A percentile compares a stretch with the other conserved stretches of the same genome.
Conservation (phyloP, 768 basidiomycete genomes). For the Lactifluus piperatus region DNA sequence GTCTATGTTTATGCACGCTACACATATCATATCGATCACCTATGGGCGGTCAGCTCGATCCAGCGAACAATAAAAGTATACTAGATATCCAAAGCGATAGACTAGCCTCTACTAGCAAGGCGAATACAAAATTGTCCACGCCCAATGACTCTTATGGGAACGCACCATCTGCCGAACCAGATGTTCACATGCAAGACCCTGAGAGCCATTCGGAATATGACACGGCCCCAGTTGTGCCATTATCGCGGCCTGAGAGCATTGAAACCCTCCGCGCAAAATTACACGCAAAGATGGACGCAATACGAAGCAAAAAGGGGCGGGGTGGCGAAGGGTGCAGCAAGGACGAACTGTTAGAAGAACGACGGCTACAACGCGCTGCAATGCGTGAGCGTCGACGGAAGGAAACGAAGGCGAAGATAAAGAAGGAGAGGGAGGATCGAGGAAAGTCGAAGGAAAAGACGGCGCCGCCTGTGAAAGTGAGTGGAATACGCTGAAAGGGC, state of each 20-base stretch:
- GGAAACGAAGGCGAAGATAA: conserved; percentile 78
- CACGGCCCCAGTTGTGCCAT: conserved; percentile 39
- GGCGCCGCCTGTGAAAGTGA: conserved; percentile 47
- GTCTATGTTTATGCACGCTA: neutral
- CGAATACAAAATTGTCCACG: conserved; percentile 40
- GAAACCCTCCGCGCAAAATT: conserved; percentile 59
- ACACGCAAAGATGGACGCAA: conserved; percentile 61
- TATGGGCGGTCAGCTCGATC: conserved; percentile 67
- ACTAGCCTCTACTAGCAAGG: conserved; percentile 26
- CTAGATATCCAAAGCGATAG: conserved; percentile 40
- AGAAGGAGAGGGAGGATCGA: conserved; percentile 50
- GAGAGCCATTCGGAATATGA: conserved; percentile 30
- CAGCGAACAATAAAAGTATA: conserved; percentile 74
- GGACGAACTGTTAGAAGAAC: conserved; percentile 79
- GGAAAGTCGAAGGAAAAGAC: conserved; percentile 37
- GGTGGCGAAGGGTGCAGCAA: conserved; percentile 47
- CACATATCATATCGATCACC: neutral
- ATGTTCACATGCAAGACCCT: conserved; percentile 25
- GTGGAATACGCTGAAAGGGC: conserved; percentile 2
- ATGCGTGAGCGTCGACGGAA: conserved; percentile 80
- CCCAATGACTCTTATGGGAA: conserved; percentile 27
- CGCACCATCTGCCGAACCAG: conserved; percentile 32
- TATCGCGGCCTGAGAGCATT: conserved; percentile 58
- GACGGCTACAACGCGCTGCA: conserved; percentile 64
- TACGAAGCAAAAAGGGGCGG: conserved; percentile 38